Percentiles rank a stretch among this genome's conserved stretches.
Conservation (phyloP, 2,329 filamentous ascomycete species). For the Oidium heveae region DNA sequence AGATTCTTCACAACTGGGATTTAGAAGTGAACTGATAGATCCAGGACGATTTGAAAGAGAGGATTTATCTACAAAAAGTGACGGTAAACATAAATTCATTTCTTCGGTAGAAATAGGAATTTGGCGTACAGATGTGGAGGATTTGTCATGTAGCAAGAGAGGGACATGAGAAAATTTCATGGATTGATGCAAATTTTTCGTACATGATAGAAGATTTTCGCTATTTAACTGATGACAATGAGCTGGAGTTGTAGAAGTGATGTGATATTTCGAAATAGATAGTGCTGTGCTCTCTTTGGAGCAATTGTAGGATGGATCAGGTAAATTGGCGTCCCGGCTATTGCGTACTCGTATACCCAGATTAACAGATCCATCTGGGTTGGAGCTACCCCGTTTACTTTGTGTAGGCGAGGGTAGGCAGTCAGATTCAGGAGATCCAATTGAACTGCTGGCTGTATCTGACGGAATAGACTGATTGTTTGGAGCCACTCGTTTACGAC, state of each 20-base stretch:
- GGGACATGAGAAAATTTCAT: background rate
- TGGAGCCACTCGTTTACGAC: conserved; percentile 80
- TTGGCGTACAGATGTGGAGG: conserved; percentile 19
- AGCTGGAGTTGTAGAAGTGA: conserved; percentile 18
- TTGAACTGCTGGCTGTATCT: conserved; percentile 18
- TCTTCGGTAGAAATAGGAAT: conserved; percentile 40
- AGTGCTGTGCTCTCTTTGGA: background rate
- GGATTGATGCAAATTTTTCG: background rate
- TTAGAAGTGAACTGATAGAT: conserved; percentile 54
- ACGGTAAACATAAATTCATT: conserved; percentile 17
- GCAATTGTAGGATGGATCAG: background rate
- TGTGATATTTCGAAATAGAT: conserved; percentile 5
- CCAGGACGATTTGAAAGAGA: conserved; percentile 36
- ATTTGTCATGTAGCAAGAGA: background rate
- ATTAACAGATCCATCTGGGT: conserved; percentile 39
- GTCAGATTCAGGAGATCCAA: conserved; percentile 14
- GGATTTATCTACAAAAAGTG: conserved; percentile 12
- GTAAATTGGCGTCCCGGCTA: no score
- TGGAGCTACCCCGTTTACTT: conserved; percentile 24
- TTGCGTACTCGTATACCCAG: conserved; percentile 18
- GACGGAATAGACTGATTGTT: conserved; percentile 25
- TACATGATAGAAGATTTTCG: background rate
- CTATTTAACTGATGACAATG: background rate
- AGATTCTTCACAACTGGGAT: conserved; percentile 19
- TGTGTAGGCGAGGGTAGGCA: conserved; percentile 8